Evolutionary conservation across 129 eudicot species (phyloP).

Genomic region (Lactuca saligna): DNA sequence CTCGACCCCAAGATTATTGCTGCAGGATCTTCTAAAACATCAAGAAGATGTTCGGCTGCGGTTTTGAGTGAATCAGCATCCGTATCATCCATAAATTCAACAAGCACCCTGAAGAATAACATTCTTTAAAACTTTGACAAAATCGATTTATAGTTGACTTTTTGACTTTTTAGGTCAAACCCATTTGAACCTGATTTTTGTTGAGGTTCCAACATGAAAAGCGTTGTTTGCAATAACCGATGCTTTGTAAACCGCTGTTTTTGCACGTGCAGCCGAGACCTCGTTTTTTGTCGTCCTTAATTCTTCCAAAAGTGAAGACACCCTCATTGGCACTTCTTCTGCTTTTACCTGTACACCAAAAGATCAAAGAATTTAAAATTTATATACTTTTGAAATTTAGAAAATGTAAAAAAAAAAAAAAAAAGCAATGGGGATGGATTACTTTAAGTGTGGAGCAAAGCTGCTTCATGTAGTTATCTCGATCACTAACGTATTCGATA

Average conservation of each 20-base stretch:
- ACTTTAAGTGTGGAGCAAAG: conserved; percentile 98
- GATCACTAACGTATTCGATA: conserved; percentile 69
- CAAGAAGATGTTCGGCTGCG: conserved; percentile 79
- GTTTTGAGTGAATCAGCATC: conserved; percentile 84
- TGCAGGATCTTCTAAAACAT: conserved; percentile 64
- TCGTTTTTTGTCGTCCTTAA: conserved; percentile 65
- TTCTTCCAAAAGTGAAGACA: conserved; percentile 73
- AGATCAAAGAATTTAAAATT: background rate
- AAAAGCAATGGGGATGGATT: conserved; percentile 3
- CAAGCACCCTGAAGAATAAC: conserved; percentile 59
- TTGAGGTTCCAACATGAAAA: conserved; percentile 58
- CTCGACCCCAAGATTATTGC: conserved; percentile 85
- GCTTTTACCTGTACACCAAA: conserved; percentile 67
- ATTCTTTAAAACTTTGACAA: background rate
- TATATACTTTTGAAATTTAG: conserved; percentile 7
- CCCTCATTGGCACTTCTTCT: conserved; percentile 84
- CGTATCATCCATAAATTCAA: conserved; percentile 76
- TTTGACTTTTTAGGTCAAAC: conserved; percentile 20
- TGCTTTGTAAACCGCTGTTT: conserved; percentile 87
- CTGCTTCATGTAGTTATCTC: conserved; percentile 88
- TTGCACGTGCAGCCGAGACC: conserved; percentile 71
- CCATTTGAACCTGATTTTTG: conserved; percentile 48
- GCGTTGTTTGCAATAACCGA: conserved; percentile 55
- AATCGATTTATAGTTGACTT: conserved; percentile 7
- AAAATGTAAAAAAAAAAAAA: background rate